phyloP scores from a whole-genome alignment of 139 green algal genomes.

The Haematococcus lacustris region DNA sequence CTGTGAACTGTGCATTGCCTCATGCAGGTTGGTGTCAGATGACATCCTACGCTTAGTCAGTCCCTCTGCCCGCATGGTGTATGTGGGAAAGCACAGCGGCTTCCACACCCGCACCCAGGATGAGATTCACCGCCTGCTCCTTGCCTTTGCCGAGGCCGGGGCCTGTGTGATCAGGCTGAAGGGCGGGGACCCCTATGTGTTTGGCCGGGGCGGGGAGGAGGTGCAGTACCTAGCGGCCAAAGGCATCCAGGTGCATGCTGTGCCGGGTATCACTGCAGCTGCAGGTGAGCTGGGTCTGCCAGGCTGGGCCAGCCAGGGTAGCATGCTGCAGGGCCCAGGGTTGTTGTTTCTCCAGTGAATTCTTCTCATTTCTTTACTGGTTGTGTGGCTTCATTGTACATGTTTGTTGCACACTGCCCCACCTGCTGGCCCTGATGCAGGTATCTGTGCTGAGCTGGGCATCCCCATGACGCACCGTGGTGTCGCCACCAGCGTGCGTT shows the following conservation, averaged over 20 bases:
- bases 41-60: constrained; percentile 84
- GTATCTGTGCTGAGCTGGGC: constrained; percentile 43
- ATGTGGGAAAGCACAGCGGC: constrained; percentile 93
- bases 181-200: constrained; percentile 91
- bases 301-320: too few species aligned
- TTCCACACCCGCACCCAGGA: constrained; percentile 89
- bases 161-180: constrained; percentile 80
- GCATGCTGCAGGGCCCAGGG: too few species aligned
- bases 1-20: too few species aligned
- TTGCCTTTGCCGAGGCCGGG: constrained; percentile 75
- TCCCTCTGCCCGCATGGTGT: constrained; percentile 78
- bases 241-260: constrained; percentile 76
- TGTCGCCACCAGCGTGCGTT: constrained; percentile 79
- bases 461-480: constrained; percentile 91
- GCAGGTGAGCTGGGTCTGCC: neutral
- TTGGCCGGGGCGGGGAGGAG: constrained; percentile 91
- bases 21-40: constrained; percentile 32
- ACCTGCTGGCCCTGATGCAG: constrained; percentile 11
- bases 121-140: constrained; percentile 92
- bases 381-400: too few species aligned
- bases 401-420: too few species aligned
- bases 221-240: constrained; percentile 69
- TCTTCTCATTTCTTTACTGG: too few species aligned
- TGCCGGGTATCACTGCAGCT: constrained; percentile 78
- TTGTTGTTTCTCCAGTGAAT: too few species aligned